Evolutionary conservation across 352 stramenopile species (phyloP).

Genomic region (Phytophthora hibernalis): DNA sequence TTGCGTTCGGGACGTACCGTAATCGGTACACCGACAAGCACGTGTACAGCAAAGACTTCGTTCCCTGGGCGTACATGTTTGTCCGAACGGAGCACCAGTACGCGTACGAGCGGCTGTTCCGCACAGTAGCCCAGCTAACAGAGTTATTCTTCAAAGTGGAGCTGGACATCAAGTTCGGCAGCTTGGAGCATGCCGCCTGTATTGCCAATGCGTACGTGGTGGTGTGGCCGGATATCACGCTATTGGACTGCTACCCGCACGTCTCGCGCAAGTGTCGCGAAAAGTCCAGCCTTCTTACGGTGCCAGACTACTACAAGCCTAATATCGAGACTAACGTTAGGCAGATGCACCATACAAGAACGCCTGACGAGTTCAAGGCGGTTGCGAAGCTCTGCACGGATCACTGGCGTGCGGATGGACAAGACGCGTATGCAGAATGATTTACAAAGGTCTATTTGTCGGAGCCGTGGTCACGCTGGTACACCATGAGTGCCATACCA

Average conservation of each 20-base stretch:
- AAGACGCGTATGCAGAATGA: conserved; percentile 16
- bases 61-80: conserved; percentile 27
- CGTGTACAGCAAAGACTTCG: conserved; percentile 22
- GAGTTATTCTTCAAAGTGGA: conserved; percentile 11
- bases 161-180: conserved; percentile 16
- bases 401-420: background rate
- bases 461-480: background rate
- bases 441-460: conserved; percentile 13
- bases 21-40: background rate
- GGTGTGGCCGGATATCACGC: conserved; percentile 17
- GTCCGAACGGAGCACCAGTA: conserved; percentile 16
- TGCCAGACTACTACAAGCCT: background rate
- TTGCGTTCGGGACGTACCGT: conserved; percentile 12
- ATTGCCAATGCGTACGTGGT: conserved; percentile 20
- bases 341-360: conserved; percentile 1
- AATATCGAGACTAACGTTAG: conserved; percentile 6
- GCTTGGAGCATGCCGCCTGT: conserved; percentile 20
- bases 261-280: conserved; percentile 17
- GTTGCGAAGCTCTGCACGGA: background rate
- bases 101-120: conserved; percentile 19
- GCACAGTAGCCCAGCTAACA: background rate
- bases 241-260: conserved; percentile 26
- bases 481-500: conserved; percentile 2
- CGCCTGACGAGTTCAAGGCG: background rate
- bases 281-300: background rate